These are phyloP conservation scores for Fomitopsis betulina DNA, from an alignment of 1,284 basidiomycete species.

Conservation along the genomic window DNA sequence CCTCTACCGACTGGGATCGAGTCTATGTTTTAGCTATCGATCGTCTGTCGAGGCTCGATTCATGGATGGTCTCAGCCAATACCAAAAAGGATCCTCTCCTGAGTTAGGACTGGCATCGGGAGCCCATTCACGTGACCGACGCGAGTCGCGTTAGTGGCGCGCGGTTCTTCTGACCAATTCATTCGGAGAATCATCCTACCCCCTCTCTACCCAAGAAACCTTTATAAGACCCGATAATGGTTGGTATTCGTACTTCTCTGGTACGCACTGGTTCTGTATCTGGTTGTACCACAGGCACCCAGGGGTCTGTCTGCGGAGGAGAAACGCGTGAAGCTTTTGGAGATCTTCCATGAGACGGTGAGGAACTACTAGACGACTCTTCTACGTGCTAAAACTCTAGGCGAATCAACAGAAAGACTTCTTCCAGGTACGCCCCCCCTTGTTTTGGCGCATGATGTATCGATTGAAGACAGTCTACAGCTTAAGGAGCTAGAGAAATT, in stretches of 20 bases:
- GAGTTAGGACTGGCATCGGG: no score
- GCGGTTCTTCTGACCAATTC: no score
- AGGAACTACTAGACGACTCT: slow-evolving; percentile 14
- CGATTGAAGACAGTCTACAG: slow-evolving; percentile 29
- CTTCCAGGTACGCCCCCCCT: slow-evolving; percentile 51
- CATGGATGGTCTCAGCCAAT: no score
- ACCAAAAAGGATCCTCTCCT: no score
- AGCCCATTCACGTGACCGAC: background rate
- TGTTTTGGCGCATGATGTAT: background rate
- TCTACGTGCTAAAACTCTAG: background rate
- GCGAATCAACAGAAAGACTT: slow-evolving; percentile 67
- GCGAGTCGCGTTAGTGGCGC: background rate
- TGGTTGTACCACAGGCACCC: slow-evolving; percentile 47
- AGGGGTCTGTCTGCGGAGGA: slow-evolving; percentile 78
- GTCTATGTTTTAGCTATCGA: no score
- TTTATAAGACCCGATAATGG: background rate
- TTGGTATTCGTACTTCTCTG: background rate
- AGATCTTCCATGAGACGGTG: slow-evolving; percentile 88
- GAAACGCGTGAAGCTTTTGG: slow-evolving; percentile 74
- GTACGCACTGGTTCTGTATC: background rate
- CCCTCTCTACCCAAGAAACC: no score
- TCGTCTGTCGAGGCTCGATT: no score
- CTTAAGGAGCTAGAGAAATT: slow-evolving; percentile 88
- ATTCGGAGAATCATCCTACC: no score
- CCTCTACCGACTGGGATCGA: no score